phyloP scores from a whole-genome alignment of 2,329 filamentous ascomycete genomes.

The Claviceps quebecensis region DNA sequence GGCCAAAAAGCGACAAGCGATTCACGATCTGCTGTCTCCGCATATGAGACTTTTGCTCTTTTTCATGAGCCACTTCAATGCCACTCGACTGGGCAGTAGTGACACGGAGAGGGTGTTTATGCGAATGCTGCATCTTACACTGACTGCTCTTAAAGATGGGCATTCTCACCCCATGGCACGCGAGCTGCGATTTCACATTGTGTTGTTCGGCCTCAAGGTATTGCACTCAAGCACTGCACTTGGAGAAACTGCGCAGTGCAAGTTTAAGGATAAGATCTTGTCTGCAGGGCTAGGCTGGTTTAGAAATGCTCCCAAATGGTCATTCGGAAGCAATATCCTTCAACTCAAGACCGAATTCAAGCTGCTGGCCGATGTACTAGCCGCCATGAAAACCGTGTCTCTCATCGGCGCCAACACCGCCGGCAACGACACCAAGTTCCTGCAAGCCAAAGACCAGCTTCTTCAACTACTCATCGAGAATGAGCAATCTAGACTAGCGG shows the following conservation, averaged over 20 bases:
- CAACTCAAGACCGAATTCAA: conserved; percentile 89
- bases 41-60: conserved; percentile 80
- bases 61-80: conserved; percentile 87
- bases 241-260: conserved; percentile 53
- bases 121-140: conserved; percentile 65
- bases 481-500: conserved; percentile 67
- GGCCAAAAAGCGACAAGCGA: conserved; percentile 59
- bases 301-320: conserved; percentile 69
- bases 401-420: conserved; percentile 40
- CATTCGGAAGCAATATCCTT: conserved; percentile 84
- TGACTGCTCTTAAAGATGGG: conserved; percentile 58
- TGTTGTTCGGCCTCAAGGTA: conserved; percentile 70
- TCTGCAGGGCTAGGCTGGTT: conserved; percentile 88
- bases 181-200: conserved; percentile 80
- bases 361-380: conserved; percentile 61
- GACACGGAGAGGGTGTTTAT: conserved; percentile 73
- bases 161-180: conserved; percentile 73
- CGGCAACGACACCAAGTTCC: conserved; percentile 45
- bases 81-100: conserved; percentile 69
- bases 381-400: conserved; percentile 49
- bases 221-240: conserved; percentile 58
- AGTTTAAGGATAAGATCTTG: conserved; percentile 76
- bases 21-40: conserved; percentile 73
- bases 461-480: conserved; percentile 67
- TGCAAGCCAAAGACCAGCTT: conserved; percentile 72